Conservation (phyloP, 2,329 filamentous ascomycete species). For the Dothistroma septosporum region DNA sequence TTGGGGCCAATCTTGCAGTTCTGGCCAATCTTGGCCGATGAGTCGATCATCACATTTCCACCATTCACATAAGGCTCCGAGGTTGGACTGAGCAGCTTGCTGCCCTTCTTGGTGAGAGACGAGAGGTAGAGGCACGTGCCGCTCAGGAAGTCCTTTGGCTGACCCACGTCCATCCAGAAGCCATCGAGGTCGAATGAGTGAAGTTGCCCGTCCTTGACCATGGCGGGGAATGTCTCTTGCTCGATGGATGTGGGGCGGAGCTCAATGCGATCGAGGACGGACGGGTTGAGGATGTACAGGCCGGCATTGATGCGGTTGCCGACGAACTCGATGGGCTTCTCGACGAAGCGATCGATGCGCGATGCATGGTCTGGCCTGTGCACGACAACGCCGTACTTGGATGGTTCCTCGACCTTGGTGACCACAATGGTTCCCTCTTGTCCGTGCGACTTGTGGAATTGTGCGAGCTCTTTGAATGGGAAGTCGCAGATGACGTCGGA, state of each 20-base stretch:
- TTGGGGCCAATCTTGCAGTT: slow-evolving; percentile 98
- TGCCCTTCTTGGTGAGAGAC: slow-evolving; percentile 82
- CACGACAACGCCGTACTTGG: slow-evolving; percentile 97
- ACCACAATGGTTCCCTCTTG: slow-evolving; percentile 97
- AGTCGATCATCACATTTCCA: slow-evolving; percentile 93
- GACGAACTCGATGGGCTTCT: slow-evolving; percentile 98
- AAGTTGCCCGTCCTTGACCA: slow-evolving; percentile 81
- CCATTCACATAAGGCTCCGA: slow-evolving; percentile 76
- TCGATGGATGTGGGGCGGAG: slow-evolving; percentile 95
- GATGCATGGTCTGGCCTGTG: slow-evolving; percentile 90
- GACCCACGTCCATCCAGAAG: slow-evolving; percentile 99
- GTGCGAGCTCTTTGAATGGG: slow-evolving; percentile 82
- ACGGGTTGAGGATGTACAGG: slow-evolving; percentile 96
- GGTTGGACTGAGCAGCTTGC: slow-evolving; percentile 72
- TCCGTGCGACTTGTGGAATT: slow-evolving; percentile 89
- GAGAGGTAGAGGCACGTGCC: slow-evolving; percentile 96
- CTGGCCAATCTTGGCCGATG: slow-evolving; percentile 91
- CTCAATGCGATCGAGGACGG: slow-evolving; percentile 85
- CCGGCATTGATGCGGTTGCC: slow-evolving; percentile 98
- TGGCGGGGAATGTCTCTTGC: slow-evolving; percentile 96
- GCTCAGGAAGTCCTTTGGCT: slow-evolving; percentile 96
- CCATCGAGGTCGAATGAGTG: slow-evolving; percentile 96
- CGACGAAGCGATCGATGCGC: slow-evolving; percentile 96
- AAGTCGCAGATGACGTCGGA: slow-evolving; percentile 98
- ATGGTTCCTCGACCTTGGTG: slow-evolving; percentile 98